Evolutionary conservation across 805 yeast species (phyloP).

Genomic region (Candida wancherniae): DNA sequence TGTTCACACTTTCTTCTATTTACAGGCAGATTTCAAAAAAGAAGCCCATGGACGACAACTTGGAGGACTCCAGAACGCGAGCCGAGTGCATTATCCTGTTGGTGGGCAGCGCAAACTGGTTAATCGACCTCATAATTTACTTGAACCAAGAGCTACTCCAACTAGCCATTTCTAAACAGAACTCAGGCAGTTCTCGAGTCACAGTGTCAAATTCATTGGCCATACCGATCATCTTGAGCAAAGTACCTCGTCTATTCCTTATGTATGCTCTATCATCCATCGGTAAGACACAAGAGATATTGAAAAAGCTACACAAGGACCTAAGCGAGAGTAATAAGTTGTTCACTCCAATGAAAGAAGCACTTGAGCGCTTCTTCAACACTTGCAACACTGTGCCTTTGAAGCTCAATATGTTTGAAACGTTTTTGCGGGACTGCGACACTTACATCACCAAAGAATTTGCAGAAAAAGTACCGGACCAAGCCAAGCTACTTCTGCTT

Average conservation of each 20-base stretch:
- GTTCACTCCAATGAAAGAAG: slow-evolving; percentile 48
- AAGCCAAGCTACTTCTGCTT: slow-evolving; percentile 30
- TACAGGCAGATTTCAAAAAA: slow-evolving; percentile 64
- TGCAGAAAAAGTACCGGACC: slow-evolving; percentile 14
- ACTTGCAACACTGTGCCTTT: slow-evolving; percentile 50
- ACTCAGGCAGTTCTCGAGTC: slow-evolving; percentile 18
- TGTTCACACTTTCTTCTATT: slow-evolving; percentile 55
- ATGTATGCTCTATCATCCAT: slow-evolving; percentile 64
- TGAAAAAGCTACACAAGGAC: slow-evolving; percentile 54
- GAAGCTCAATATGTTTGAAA: slow-evolving; percentile 53
- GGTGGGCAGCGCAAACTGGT: slow-evolving; percentile 83
- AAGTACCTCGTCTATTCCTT: slow-evolving; percentile 64
- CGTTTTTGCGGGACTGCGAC: slow-evolving; percentile 57
- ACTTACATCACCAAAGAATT: slow-evolving; percentile 28
- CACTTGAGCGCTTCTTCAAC: slow-evolving; percentile 46
- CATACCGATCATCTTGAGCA: slow-evolving; percentile 57
- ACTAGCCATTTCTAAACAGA: slow-evolving; percentile 25
- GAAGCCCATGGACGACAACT: slow-evolving; percentile 46
- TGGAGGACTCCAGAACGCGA: slow-evolving; percentile 51
- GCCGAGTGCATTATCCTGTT: slow-evolving; percentile 58
- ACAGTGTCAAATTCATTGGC: slow-evolving; percentile 39
- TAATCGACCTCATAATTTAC: slow-evolving; percentile 69
- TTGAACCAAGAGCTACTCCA: slow-evolving; percentile 69
- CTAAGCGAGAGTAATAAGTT: slow-evolving; percentile 36
- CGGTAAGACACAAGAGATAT: slow-evolving; percentile 54